Evolutionary conservation across 2,329 filamentous ascomycete species (phyloP).

Genomic region (Aspergillus jensenii): DNA sequence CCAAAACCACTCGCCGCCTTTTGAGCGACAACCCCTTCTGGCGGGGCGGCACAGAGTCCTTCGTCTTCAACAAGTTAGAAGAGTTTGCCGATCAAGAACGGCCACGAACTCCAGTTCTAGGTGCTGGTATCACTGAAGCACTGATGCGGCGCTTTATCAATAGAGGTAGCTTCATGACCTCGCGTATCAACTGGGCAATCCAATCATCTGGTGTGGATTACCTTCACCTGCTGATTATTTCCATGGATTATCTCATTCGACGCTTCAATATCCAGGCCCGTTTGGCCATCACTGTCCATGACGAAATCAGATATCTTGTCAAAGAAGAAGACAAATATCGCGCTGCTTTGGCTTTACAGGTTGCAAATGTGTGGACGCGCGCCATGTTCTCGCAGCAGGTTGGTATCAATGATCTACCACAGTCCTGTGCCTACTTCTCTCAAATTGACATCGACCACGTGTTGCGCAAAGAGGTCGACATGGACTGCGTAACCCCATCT

Average conservation of each 20-base stretch:
- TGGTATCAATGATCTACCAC: conserved; percentile 91
- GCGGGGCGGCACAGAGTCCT: conserved; percentile 93
- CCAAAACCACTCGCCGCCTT: conserved; percentile 72
- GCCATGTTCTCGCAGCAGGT: conserved; percentile 98
- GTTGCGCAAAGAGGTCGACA: conserved; percentile 95
- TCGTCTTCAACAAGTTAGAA: conserved; percentile 97
- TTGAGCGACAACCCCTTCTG: conserved; percentile 80
- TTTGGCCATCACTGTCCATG: conserved; percentile 90
- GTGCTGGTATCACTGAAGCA: conserved; percentile 93
- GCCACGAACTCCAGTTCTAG: conserved; percentile 86
- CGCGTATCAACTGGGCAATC: conserved; percentile 98
- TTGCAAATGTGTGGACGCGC: conserved; percentile 93
- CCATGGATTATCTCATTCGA: conserved; percentile 89
- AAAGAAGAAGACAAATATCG: conserved; percentile 82
- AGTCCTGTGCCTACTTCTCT: conserved; percentile 92
- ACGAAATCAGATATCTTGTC: conserved; percentile 94
- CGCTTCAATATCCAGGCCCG: conserved; percentile 83
- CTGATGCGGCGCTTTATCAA: conserved; percentile 84
- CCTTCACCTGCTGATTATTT: conserved; percentile 85
- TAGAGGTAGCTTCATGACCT: conserved; percentile 90
- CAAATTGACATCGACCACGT: conserved; percentile 94
- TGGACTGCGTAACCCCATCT: conserved; percentile 93
- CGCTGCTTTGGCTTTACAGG: conserved; percentile 86
- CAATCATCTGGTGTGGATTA: conserved; percentile 98
- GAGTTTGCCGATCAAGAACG: conserved; percentile 95